phyloP scores from a whole-genome alignment of 2,329 filamentous ascomycete species.

The Clonostachys chloroleuca region DNA sequence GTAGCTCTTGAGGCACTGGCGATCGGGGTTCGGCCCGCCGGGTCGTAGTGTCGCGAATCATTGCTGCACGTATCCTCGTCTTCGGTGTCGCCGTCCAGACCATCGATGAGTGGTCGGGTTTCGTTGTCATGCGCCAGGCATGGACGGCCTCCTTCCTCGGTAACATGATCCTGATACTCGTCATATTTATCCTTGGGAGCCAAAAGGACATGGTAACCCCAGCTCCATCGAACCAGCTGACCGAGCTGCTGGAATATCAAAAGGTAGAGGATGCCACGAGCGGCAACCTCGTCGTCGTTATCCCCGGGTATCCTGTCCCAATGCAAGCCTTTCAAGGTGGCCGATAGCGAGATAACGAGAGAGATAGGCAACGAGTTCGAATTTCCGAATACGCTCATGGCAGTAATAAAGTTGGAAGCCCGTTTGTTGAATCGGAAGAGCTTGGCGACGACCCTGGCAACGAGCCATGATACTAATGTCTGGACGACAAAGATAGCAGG shows the following conservation, averaged over 20 bases:
- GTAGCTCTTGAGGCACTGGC: constrained; percentile 44
- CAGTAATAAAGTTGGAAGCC: constrained; percentile 89
- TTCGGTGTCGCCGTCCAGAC: constrained; percentile 10
- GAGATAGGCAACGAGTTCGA: constrained; percentile 98
- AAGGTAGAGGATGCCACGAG: constrained; percentile 89
- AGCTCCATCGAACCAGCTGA: constrained; percentile 93
- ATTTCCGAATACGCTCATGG: constrained; percentile 97
- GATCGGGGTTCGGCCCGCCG: constrained; percentile 51
- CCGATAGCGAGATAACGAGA: constrained; percentile 86
- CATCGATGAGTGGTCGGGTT: constrained; percentile 33
- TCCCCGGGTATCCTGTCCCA: constrained; percentile 91
- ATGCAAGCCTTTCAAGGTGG: constrained; percentile 86
- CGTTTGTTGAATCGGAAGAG: constrained; percentile 79
- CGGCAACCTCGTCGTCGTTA: constrained; percentile 91
- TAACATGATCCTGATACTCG: constrained; percentile 52
- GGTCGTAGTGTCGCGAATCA: constrained; percentile 45
- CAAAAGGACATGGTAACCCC: constrained; percentile 94
- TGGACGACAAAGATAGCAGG: constrained; percentile 86
- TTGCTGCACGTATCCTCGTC: constrained; percentile 24
- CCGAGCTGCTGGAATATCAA: constrained; percentile 97
- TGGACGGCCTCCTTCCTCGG: constrained; percentile 42
- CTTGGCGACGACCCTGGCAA: constrained; percentile 66
- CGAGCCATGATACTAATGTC: constrained; percentile 79
- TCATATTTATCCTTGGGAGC: constrained; percentile 74
- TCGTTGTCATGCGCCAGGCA: constrained; percentile 16